Evolutionary conservation across 2,329 filamentous ascomycete genomes (phyloP), one percentile per base, ranked within the genome.

Genomic region (Scleromitrula shiraiana): DNA sequence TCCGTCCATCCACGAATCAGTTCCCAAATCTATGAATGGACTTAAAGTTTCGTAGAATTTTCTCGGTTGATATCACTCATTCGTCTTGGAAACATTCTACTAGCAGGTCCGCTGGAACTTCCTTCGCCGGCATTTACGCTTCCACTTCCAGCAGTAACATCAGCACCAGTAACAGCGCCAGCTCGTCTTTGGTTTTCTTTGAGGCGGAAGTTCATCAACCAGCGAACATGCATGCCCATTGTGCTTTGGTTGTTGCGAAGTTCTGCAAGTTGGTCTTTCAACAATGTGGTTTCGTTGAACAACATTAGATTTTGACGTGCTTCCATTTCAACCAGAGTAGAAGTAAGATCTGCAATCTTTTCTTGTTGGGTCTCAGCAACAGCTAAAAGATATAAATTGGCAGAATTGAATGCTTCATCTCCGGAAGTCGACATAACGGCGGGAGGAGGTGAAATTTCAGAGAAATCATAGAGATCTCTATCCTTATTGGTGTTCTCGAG

Each of bases 261-360:
- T 60, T 82, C 78, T 4, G 74, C 72, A n/a, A 82, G 70, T 62
- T 81, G 76, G 50, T 82, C 77, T 49, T 78, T 77, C 51, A 82
- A 73, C 7, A 75, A 77, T 58, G 79, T 71, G 5, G 77, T 74
- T 61, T 82, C 76, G 56, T 80, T 81, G 58, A 82, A 70, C 7
- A 79, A 70, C 70, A 77, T 74, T 64, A 80, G 74, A 26, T 73
- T 77, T 58, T 81, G 77, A 41, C 76, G 72, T 3, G 74, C 75
- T 58, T 82, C 78, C 41, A 80, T 68, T 50, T 80, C 77, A 17
- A 72, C 75, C 30, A 82, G 58, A 35, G 73, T 73, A 47, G 77
- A 73, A 42, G 77, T 74, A 2, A 82, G 64, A 41, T 77, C 73
- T 55, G 78, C 76, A 35, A 82, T 73, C 63, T 69, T 75, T 61